Evolutionary conservation across 148 eudicot species (phyloP), one percentile per base, ranked within the genome.

Genomic region (Salicornia ramosissima): DNA sequence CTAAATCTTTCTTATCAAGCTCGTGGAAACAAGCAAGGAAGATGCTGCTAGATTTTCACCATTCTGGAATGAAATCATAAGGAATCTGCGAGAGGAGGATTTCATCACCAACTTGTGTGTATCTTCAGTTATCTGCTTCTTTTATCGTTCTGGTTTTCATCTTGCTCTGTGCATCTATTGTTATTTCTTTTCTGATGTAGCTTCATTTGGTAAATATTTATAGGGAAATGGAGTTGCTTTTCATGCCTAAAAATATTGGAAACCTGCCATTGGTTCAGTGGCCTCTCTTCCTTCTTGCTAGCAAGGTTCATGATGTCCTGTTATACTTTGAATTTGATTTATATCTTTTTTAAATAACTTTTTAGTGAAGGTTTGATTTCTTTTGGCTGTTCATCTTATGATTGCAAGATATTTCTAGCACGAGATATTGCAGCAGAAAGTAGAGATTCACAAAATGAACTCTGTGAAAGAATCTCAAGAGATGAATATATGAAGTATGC

Each of bases 401-500:
- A 31, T 25, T 80, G 64, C 66, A 90, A 62, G 99, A 86, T 94
- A 72, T 86, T 94, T 79, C 85, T 94, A 55, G 99, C 99, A 64
- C 86, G 72, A 79, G 99, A 94, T 79, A 83, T 89, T 73, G 99
- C 97, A 8, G 76, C 80, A 40, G 99, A 94, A 81, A 84, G 75
- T 74, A 74, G 74, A 72, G 97, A 91, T 69, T 77, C 91, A 13
- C 88, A 89, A 73, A 89, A 85, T 11, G 99, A 87, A 67, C 82
- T 94, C 4, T 90, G 93, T 93, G 97, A 91, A 62, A 89, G 96
- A 78, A 89, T 94, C 65, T 79, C 82, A 33, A 89, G 78, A 82
- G 99, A 94, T 64, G 99, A 94, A 43, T 83, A 91, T 80, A 94
- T 94, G 99, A 87, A 87, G 70, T 94, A 89, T 83, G 99, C 97